Evolutionary conservation across 768 basidiomycete species (phyloP).

Genomic region (Kwoniella sp.): DNA sequence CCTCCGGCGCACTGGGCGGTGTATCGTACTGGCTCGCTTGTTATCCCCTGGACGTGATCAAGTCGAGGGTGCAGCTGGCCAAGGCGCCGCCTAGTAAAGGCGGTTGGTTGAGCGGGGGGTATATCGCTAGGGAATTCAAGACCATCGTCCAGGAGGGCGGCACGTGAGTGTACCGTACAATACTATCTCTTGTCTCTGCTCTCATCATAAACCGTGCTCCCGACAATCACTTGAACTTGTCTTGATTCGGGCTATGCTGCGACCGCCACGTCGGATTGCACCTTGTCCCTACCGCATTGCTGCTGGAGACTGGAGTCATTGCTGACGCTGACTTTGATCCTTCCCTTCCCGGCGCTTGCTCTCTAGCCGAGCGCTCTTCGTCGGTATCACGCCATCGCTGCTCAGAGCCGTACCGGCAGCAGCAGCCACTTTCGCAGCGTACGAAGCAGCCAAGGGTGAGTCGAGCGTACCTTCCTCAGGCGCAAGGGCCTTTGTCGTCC

Average conservation of each 20-base stretch:
- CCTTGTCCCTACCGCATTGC: too few relatives aligned
- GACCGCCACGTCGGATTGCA: too few relatives aligned
- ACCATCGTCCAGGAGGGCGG: slow-evolving; percentile 72
- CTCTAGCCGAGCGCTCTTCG: slow-evolving; percentile 35
- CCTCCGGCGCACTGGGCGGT: slow-evolving; percentile 60
- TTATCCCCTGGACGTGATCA: slow-evolving; percentile 90
- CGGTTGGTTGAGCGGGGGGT: slow-evolving; percentile 60
- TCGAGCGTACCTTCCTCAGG: background rate
- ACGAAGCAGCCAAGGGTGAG: slow-evolving; percentile 71
- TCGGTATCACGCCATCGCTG: slow-evolving; percentile 49
- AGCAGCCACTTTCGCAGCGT: slow-evolving; percentile 85
- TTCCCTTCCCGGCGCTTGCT: too few relatives aligned
- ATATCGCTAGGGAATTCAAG: slow-evolving; percentile 73
- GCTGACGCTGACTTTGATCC: too few relatives aligned
- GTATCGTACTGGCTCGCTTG: slow-evolving; percentile 92
- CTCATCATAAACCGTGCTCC: too few relatives aligned
- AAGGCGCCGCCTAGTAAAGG: slow-evolving; percentile 69
- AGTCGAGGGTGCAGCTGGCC: slow-evolving; percentile 84
- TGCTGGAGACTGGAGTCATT: too few relatives aligned
- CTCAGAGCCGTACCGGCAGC: slow-evolving; percentile 79
- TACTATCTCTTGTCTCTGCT: background rate
- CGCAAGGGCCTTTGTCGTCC: too few relatives aligned
- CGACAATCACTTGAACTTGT: too few relatives aligned
- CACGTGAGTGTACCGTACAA: slow-evolving; percentile 66
- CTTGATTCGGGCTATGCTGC: too few relatives aligned